Base-by-base conservation (phyloP, 331 rosid species). In the Malus hybrid region DNA sequence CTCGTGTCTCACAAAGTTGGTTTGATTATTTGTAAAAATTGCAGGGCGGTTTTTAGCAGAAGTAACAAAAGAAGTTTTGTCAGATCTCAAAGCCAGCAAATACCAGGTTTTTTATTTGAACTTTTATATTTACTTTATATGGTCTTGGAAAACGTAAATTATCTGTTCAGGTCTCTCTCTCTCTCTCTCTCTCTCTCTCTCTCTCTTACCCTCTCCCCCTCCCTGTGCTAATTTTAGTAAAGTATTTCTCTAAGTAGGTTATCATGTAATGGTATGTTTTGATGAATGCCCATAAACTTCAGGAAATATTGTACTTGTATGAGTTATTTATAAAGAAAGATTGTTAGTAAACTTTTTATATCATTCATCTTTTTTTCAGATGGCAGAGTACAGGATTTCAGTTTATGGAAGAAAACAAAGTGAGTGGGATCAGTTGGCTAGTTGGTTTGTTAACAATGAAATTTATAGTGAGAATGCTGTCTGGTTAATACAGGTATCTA, bases 361-460 rank as follows among this genome's bases (percentile, higher is more conserved):
- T 3, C 76, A 4, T 60, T 11, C 13, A 20, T 24, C 13, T 10
- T 31, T 27, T 81, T 77, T 77, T 70, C 91, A 91, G 97, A 86
- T 91, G 97, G 97, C 95, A 34, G 97, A 91, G 85, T 91, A 91
- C 82, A 87, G 97, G 88, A 85, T 91, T 77, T 91, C 97, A 18
- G 84, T 91, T 31, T 91, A 91, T 82, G 97, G 97, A 80, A 88
- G 97, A 83, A 91, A 91, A 79, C 90, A 89, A 80, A 89, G 97
- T 79, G 97, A 89, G 84, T 91, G 97, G 97, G 95, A 89, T 75
- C 97, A 91, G 79, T 72, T 91, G 82, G 97, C 97, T 29, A 89
- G 97, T 82, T 91, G 97, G 97, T 87, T 91, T 80, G 95, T 91
- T 44, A 91, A 91, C 84, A 89, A 91, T 83, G 72, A 87, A 69